phyloP scores from a whole-genome alignment of 352 stramenopile species.

The Pythium brassicae region DNA sequence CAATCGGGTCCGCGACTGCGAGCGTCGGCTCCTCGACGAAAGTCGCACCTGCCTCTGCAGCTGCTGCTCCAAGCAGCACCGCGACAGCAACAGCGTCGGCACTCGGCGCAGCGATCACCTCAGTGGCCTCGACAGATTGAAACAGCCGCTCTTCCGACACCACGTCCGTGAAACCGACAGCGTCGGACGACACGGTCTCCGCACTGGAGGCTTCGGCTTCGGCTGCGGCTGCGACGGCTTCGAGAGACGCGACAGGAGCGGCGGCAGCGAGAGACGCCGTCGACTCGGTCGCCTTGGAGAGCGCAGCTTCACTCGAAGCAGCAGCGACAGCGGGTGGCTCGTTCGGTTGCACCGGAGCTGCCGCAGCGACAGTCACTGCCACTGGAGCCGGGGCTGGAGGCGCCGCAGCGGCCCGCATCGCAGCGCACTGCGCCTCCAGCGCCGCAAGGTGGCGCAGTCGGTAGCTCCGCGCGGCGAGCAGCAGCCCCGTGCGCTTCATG shows the following conservation, averaged over 20 bases:
- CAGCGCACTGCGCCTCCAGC: conserved; percentile 31
- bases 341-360: neutral
- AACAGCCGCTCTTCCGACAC: neutral
- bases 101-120: neutral
- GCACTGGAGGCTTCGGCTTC: too few relatives aligned
- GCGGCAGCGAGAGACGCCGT: too few relatives aligned
- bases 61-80: neutral
- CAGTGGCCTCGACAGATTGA: neutral
- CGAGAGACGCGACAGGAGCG: neutral
- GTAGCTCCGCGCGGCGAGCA: conserved; percentile 51
- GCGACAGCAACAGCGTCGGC: neutral
- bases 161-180: neutral
- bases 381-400: neutral
- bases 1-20: too few relatives aligned
- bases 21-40: neutral
- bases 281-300: too few relatives aligned
- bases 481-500: conserved; percentile 48
- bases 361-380: neutral
- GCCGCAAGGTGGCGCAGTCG: conserved; percentile 31
- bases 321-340: neutral
- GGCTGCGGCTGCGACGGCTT: too few relatives aligned
- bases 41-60: neutral
- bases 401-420: conserved; percentile 1
- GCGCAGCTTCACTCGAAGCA: neutral
- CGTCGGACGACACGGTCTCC: neutral